phyloP scores from a whole-genome alignment of 345 rosid species.

The Cochlearia excelsa region DNA sequence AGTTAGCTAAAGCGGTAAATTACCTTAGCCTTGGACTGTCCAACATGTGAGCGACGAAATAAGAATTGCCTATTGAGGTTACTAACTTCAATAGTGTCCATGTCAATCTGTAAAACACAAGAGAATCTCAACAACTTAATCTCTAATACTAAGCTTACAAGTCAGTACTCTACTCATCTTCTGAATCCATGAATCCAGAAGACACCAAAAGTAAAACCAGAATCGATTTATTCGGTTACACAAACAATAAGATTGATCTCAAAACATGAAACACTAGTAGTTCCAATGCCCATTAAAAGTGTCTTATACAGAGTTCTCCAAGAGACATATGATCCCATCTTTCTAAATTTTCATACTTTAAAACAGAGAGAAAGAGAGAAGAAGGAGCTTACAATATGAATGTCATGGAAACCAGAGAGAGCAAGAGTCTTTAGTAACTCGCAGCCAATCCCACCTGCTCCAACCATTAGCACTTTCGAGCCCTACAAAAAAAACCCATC shows the following conservation, averaged over 20 bases:
- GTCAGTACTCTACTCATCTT: neutral
- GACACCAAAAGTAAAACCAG: no score
- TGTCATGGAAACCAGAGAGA: slow-evolving; percentile 86
- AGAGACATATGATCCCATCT: neutral
- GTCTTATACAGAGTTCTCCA: neutral
- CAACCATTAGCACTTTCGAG: slow-evolving; percentile 98
- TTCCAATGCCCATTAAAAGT: neutral
- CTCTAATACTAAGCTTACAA: neutral
- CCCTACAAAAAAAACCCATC: slow-evolving; percentile 41
- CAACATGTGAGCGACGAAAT: slow-evolving; percentile 90
- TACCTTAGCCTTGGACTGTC: slow-evolving; percentile 97
- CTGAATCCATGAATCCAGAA: no score
- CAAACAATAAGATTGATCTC: no score
- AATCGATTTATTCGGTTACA: neutral
- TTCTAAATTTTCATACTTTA: no score
- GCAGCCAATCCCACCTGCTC: slow-evolving; percentile 99
- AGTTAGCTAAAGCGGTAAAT: neutral
- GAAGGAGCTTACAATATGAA: slow-evolving; percentile 74
- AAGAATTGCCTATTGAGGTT: slow-evolving; percentile 95
- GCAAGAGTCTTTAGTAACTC: slow-evolving; percentile 98
- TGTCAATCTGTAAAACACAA: slow-evolving; percentile 70
- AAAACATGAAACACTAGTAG: no score
- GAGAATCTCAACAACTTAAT: neutral
- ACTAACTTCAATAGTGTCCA: slow-evolving; percentile 99
- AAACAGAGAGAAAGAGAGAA: neutral